Evolutionary conservation across 2,329 filamentous ascomycete species (phyloP), one percentile per base, ranked within the genome.

Genomic region (Aspergillus novoparasiticus): DNA sequence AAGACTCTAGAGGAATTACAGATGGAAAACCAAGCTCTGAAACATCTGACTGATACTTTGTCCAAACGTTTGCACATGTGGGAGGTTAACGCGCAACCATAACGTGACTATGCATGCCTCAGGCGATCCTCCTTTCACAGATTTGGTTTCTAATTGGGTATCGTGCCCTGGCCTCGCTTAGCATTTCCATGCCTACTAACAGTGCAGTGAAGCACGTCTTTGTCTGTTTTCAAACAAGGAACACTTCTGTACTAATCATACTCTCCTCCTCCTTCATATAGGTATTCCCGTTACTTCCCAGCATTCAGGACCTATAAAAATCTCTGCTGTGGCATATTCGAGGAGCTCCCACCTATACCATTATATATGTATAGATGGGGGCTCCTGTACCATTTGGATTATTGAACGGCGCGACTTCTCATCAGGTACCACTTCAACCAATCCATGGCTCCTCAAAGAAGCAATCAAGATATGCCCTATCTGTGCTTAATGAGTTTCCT

Each of bases 101-200:
- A 34, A 21, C 16, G 19, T 58, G 41, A 53, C 50, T 19, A 21
- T 23, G 1, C 11, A 50, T 54, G 57, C 60, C 59, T 55, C 14
- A 62, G 58, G 57, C 39, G 54, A 56, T 50, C 50, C 48, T 11
- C 30, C 21, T 51, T 56, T 60, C 63, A 67, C 58, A 39, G 61
- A 58, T 23, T 23, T 60, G 34, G 46, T 57, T 66, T 60, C 62
- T 48, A 61, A 66, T 60, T 30, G 36, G 64, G 66, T 46, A 66
- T 69, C 66, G 45, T 23, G 45, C 6, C 23, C 14, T 46, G 60
- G 26, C 59, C 54, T 69, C 64, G 64, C 58, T 61, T 65, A 55
- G 55, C 34, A 50, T 57, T 67, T 41, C 51, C 54, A 32, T 59
- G 46, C 41, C 58, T 63, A 51, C 59, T 56, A 12, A 51, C 58